Percentiles rank a stretch among this genome's conserved stretches.
phyloP scores from a whole-genome alignment of 495 filamentous ascomycete species.

The Aspergillus panamensis region DNA sequence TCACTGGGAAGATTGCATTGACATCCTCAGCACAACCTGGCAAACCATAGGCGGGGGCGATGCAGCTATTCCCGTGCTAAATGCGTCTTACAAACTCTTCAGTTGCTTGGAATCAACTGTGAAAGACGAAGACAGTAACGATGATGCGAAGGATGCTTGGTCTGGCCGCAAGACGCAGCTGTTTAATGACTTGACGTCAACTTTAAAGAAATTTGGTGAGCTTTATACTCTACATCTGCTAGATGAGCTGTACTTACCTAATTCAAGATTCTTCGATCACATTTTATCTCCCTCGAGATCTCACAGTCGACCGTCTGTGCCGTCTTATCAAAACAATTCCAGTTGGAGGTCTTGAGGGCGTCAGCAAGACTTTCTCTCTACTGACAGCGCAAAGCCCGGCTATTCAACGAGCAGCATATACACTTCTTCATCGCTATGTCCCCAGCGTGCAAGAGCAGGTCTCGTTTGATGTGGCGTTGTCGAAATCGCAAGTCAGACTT shows the following conservation, averaged over 20 bases:
- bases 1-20: slow-evolving; percentile 71
- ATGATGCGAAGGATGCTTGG: slow-evolving; percentile 79
- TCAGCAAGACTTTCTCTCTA: slow-evolving; percentile 63
- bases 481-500: slow-evolving; percentile 63
- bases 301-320: slow-evolving; percentile 65
- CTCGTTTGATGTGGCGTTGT: slow-evolving; percentile 74
- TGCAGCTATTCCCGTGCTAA: slow-evolving; percentile 55
- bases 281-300: slow-evolving; percentile 60
- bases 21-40: slow-evolving; percentile 56
- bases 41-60: slow-evolving; percentile 41
- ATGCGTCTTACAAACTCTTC: slow-evolving; percentile 71
- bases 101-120: slow-evolving; percentile 52
- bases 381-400: slow-evolving; percentile 69
- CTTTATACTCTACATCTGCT: background rate
- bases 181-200: slow-evolving; percentile 55
- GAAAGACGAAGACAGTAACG: slow-evolving; percentile 67
- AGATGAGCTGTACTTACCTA: slow-evolving; percentile 15
- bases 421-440: slow-evolving; percentile 72
- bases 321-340: slow-evolving; percentile 60
- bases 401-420: slow-evolving; percentile 78
- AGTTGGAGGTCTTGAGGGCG: slow-evolving; percentile 49
- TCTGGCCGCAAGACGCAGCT: slow-evolving; percentile 45
- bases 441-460: slow-evolving; percentile 75
- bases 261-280: slow-evolving; percentile 44
- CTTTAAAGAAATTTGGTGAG: slow-evolving; percentile 43